A percentile compares a stretch with the other conserved stretches of the same genome.
Evolutionary conservation across 1,284 basidiomycete genomes (phyloP).

Genomic region (Kwoniella shivajii): DNA sequence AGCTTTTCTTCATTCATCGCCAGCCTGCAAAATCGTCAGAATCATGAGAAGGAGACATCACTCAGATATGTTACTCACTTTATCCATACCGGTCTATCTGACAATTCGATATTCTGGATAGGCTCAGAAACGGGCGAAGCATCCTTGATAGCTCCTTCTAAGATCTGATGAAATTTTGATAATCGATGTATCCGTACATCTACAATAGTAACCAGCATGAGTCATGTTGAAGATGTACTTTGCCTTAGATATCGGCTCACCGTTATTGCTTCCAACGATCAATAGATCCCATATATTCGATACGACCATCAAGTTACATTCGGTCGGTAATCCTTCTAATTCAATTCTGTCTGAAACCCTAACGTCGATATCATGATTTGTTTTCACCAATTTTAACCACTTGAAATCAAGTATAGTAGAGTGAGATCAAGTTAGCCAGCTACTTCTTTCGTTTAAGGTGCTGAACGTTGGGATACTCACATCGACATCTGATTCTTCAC

Average conservation of each 20-base stretch:
- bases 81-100: constrained; percentile 50
- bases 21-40: constrained; percentile 26
- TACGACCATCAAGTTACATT: constrained; percentile 53
- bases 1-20: constrained; percentile 46
- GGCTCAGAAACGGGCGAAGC: constrained; percentile 29
- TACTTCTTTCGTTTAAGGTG: neutral
- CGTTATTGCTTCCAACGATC: constrained; percentile 50
- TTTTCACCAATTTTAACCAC: constrained; percentile 54
- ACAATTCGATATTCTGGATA: constrained; percentile 29
- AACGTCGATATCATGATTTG: constrained; percentile 52
- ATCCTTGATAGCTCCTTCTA: constrained; percentile 40
- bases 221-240: neutral
- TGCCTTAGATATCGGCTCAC: constrained; percentile 27
- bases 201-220: constrained; percentile 8
- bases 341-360: constrained; percentile 45
- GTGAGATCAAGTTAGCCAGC: neutral
- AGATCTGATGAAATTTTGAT: constrained; percentile 31
- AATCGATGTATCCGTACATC: constrained; percentile 48
- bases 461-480: constrained; percentile 22
- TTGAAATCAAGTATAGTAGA: constrained; percentile 19
- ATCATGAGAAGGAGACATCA: neutral
- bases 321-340: constrained; percentile 44
- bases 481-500: constrained; percentile 48
- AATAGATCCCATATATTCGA: constrained; percentile 50
- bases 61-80: constrained; percentile 27